Percentiles rank a stretch among this genome's conserved stretches.
These are phyloP conservation scores for Endothia cerciana DNA, from an alignment of 2,329 filamentous ascomycete genomes.

Conservation along the genomic window DNA sequence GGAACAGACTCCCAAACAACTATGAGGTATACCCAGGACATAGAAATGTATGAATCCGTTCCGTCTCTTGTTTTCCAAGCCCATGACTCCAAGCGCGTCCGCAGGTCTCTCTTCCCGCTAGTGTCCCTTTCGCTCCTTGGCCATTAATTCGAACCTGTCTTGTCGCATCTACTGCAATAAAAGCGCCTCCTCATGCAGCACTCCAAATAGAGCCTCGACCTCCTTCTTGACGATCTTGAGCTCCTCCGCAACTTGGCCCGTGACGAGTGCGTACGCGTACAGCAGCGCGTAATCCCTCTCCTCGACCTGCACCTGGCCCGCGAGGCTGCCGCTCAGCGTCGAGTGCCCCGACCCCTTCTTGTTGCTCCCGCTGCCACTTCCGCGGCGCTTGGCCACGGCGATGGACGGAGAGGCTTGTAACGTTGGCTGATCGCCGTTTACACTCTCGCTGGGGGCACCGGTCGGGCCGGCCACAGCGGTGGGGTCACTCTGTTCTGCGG, in stretches of 20 bases:
- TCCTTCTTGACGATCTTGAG: slow-evolving; percentile 63
- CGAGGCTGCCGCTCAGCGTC: slow-evolving; percentile 33
- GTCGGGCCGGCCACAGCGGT: slow-evolving; percentile 9
- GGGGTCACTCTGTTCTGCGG: slow-evolving; percentile 30
- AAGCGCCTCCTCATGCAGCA: slow-evolving; percentile 63
- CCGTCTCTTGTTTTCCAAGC: slow-evolving; percentile 5
- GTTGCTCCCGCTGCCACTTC: slow-evolving; percentile 23
- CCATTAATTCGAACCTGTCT: background rate
- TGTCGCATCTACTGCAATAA: slow-evolving; percentile 52
- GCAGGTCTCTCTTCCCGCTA: background rate
- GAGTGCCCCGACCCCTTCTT: slow-evolving; percentile 31
- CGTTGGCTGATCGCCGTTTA: slow-evolving; percentile 1
- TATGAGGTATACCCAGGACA: background rate
- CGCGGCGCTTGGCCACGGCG: slow-evolving; percentile 2
- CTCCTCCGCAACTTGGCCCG: slow-evolving; percentile 68
- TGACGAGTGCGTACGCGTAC: slow-evolving; percentile 84
- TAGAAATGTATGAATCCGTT: background rate
- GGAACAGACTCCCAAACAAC: background rate
- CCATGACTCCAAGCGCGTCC: slow-evolving; percentile 1
- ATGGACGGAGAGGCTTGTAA: slow-evolving; percentile 1
- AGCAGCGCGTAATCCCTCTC: slow-evolving; percentile 88
- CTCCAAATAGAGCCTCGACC: slow-evolving; percentile 66
- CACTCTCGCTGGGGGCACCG: slow-evolving; percentile 4
- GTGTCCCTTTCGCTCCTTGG: too few relatives aligned
- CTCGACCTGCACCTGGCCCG: slow-evolving; percentile 51